Base-by-base conservation (phyloP, 495 filamentous ascomycete species). In the Letharia columbiana region DNA sequence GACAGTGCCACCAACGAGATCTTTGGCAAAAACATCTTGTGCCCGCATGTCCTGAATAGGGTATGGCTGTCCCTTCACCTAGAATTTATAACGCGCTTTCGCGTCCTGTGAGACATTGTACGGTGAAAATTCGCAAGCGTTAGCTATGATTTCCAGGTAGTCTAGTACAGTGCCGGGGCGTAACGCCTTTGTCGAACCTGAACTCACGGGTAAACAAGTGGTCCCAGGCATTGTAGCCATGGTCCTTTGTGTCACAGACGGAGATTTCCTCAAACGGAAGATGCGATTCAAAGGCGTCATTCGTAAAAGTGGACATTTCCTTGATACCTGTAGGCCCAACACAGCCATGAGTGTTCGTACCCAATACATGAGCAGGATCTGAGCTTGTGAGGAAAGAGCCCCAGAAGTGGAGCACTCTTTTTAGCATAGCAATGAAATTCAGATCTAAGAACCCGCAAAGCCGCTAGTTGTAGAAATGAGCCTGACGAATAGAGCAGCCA, bases 191-290 rank as follows among this genome's bases (percentile, higher is more conserved):
- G 1, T 42, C 10, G 40, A 42, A 42, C 40, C 77, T 77, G 61
- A 89, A 82, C 3, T 77, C 54, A 20, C 89, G 83, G 0, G 86
- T 89, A 76, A 92, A 92, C 77, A 91, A 92, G 64, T 87, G 79
- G 66, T 92, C 87, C 89, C 89, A 91, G 2, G 86, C 90, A 50
- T 77, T 81, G 73, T 79, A 80, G 31, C 88, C 89, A 71, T 82
- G 76, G 67, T 87, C 68, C 57, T 75, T 72, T 3, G 77, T 68
- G 37, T 87, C 78, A 68, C 83, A 84, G 11, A 75, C 33, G 47
- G 13, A 68, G 17, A 83, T 76, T 10, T 83, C 74, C 57, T 84
- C 79, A 67, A 87, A 85, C 23, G 71, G 12, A 13, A 42, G 40
- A 13, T 42, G 6, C 40, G 40, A 42, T 12, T 42, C 40, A 13